Percentiles rank a stretch among this genome's conserved stretches.
phyloP scores from a whole-genome alignment of 768 basidiomycete species.

The Pholiota microspora region DNA sequence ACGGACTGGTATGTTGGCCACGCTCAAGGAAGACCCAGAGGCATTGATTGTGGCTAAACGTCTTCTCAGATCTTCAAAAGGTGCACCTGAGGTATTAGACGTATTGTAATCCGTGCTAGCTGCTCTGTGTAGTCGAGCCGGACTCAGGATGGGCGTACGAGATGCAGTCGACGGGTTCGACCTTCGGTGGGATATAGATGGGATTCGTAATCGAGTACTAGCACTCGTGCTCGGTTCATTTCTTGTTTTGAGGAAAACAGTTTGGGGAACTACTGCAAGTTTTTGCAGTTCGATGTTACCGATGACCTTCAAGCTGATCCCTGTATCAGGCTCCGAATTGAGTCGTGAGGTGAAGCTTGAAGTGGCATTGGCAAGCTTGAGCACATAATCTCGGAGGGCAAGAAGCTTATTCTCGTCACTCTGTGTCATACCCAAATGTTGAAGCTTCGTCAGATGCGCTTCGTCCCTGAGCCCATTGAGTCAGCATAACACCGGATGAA shows the following conservation, averaged over 20 bases:
- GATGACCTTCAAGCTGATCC: constrained; percentile 59
- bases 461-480: constrained; percentile 60
- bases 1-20: constrained; percentile 38
- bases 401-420: constrained; percentile 82
- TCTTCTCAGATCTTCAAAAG: constrained; percentile 77
- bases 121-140: constrained; percentile 45
- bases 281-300: constrained; percentile 80
- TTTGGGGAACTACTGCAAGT: constrained; percentile 87
- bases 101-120: constrained; percentile 44
- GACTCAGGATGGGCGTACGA: constrained; percentile 46
- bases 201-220: constrained; percentile 34
- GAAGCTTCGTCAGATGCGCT: constrained; percentile 68
- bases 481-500: background rate
- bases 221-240: constrained; percentile 38
- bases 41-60: constrained; percentile 73
- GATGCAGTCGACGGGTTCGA: constrained; percentile 27
- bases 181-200: constrained; percentile 37
- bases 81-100: constrained; percentile 42
- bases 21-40: constrained; percentile 62
- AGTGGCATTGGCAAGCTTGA: constrained; percentile 78
- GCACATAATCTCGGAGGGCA: constrained; percentile 86
- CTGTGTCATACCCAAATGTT: constrained; percentile 83
- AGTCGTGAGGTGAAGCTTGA: constrained; percentile 73
- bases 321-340: constrained; percentile 59
- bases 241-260: constrained; percentile 78